Conservation (phyloP, 768 basidiomycete species). For the Lentinula edodes region DNA sequence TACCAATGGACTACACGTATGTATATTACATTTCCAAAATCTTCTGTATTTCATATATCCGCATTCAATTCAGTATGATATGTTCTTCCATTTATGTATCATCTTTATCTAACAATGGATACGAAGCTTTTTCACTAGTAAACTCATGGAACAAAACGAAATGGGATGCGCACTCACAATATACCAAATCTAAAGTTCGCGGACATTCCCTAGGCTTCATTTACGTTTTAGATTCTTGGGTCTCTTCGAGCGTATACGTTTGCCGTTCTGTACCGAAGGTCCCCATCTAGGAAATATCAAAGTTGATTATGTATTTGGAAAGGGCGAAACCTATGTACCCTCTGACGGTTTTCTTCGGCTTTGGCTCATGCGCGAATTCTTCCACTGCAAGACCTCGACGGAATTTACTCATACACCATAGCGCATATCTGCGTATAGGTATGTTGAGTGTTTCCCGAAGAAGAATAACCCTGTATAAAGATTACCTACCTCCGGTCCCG, state of each 20-base stretch:
- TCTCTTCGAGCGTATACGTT: slow-evolving; percentile 7
- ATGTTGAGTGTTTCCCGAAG: slow-evolving; percentile 1
- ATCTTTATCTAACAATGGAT: not conserved
- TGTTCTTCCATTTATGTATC: not conserved
- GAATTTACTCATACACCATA: slow-evolving; percentile 85
- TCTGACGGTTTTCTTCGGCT: slow-evolving; percentile 72
- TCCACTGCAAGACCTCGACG: slow-evolving; percentile 48
- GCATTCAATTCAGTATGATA: too few species aligned
- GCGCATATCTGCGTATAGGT: slow-evolving; percentile 53
- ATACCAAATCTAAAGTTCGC: too few species aligned
- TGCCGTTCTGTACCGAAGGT: slow-evolving; percentile 9
- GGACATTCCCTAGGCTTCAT: not conserved
- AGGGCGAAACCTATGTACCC: slow-evolving; percentile 45
- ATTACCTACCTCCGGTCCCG: slow-evolving; percentile 62
- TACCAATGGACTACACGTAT: too few species aligned
- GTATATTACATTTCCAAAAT: too few species aligned
- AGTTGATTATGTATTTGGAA: not conserved
- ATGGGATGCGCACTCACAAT: not conserved
- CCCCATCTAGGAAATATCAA: slow-evolving; percentile 5
- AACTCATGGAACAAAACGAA: not conserved
- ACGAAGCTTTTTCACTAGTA: not conserved
- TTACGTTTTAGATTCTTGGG: not conserved
- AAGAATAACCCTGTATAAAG: not conserved
- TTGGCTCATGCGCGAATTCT: slow-evolving; percentile 59
- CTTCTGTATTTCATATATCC: too few species aligned